Evolutionary conservation across 1,139 yeast genomes (phyloP).

Genomic region (Saccharomyces uvarum): DNA sequence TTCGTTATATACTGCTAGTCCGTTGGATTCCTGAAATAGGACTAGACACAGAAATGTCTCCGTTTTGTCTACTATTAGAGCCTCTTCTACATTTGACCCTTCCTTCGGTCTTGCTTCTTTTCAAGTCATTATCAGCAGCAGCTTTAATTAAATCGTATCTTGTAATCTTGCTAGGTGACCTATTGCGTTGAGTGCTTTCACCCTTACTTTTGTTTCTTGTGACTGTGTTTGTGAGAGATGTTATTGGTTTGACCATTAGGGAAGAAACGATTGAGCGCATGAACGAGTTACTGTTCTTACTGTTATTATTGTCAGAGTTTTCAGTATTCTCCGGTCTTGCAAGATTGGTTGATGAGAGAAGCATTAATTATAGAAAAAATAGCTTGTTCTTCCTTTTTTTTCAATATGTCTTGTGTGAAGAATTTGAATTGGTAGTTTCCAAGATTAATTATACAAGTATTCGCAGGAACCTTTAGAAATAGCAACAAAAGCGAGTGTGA

Average conservation of each 20-base stretch:
- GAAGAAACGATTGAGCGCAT: not conserved
- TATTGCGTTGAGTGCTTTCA: not conserved
- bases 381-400: not conserved
- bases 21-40: not conserved
- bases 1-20: not conserved
- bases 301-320: not conserved
- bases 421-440: not conserved
- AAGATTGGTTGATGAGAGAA: not conserved
- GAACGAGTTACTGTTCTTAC: not conserved
- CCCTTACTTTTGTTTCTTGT: not conserved
- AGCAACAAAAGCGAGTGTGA: not conserved
- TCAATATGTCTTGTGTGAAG: not conserved
- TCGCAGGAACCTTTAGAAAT: not conserved
- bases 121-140: conserved; percentile 8
- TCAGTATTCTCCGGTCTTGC: not conserved
- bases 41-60: not conserved
- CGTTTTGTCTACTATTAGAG: not conserved
- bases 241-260: conserved; percentile 6
- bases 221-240: conserved; percentile 1
- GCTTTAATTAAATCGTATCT: conserved; percentile 15
- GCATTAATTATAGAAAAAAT: not conserved
- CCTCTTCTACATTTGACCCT: not conserved
- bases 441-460: not conserved
- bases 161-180: conserved; percentile 10
- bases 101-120: not conserved